Base-by-base conservation (phyloP, 768 basidiomycete species). In the Tephrocybe sp. region DNA sequence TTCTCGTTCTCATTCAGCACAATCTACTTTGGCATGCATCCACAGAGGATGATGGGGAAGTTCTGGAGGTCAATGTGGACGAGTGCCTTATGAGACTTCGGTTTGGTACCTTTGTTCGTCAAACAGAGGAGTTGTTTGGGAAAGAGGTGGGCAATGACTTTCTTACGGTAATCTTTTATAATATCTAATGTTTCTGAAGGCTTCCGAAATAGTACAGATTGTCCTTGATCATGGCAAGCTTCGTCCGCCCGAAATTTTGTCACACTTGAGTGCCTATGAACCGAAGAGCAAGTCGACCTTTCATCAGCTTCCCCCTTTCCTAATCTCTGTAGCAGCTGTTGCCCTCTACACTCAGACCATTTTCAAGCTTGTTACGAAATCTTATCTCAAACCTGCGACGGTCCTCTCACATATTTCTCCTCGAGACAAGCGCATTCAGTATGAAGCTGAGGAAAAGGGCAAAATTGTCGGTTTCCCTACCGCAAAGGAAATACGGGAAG, bases 171-270 rank as follows among this genome's bases (percentile, higher is more conserved):
- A 6, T 53, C 38, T 46, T 48, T 34, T 48, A 9, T 30, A 49
- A 44, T 12, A 12, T 16, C 31, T 41, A 31, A 56, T 42, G 10
- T 52, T 51, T 45, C 0, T 39, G n/a, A 53, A 94, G 92, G 91
- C 80, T 11, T 79, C 81, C 45, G 83, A 87, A 49, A 83, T 98
- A 48, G 72, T 97, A 17, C 82, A 85, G 59, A 68, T 83, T 10
- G 72, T 96, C 22, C 71, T 96, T 47, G 83, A 93, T 61, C 86
- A 92, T 62, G 95, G 95, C 33, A 95, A 93, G 65, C 77, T 96
- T 60, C 82, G 83, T 42, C 77, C 84, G 3, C 82, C 81, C 59
- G 86, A 92, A 49, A 82, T 96, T 41, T 57, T 88, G 20, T 69
- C 74, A 14, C 65, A 69, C 35, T 65, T 85, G 23, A 75, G 78